Evolutionary conservation across 257 asterid species (phyloP).

Genomic region (Rubia yunnanensis): DNA sequence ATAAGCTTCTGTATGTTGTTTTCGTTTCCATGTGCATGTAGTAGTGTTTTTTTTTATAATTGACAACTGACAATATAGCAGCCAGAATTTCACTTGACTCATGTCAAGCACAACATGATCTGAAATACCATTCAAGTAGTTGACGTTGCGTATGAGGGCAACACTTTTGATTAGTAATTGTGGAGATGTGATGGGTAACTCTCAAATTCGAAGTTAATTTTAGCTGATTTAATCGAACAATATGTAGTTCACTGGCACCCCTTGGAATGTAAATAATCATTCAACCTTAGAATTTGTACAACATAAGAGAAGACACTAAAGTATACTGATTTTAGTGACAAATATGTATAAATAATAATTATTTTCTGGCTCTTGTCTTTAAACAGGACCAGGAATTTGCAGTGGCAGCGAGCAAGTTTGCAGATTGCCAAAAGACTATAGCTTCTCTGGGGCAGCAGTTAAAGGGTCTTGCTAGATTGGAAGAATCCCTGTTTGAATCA

Average conservation of each 20-base stretch:
- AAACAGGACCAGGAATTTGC: slow-evolving; percentile 67
- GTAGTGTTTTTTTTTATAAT: neutral
- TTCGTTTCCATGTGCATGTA: neutral
- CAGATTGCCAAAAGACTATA: slow-evolving; percentile 78
- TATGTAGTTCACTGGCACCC: neutral
- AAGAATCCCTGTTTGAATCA: slow-evolving; percentile 44
- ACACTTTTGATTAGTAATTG: neutral
- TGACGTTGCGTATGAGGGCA: neutral
- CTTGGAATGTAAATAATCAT: neutral
- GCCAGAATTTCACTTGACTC: neutral
- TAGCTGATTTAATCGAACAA: neutral
- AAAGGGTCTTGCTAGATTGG: slow-evolving; percentile 56
- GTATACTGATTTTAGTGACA: neutral
- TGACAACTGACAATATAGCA: neutral
- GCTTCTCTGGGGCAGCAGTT: slow-evolving; percentile 75
- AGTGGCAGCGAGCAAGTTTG: slow-evolving; percentile 55
- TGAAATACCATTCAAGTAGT: neutral
- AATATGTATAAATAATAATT: neutral
- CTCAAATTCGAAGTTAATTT: neutral
- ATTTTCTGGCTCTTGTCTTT: neutral
- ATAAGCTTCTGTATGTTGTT: neutral
- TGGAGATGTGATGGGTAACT: neutral
- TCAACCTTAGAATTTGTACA: neutral
- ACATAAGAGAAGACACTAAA: neutral
- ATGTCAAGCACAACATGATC: neutral